phyloP scores from a whole-genome alignment of 176 grass and related monocot genomes.

The Eragrostis nindensis region DNA sequence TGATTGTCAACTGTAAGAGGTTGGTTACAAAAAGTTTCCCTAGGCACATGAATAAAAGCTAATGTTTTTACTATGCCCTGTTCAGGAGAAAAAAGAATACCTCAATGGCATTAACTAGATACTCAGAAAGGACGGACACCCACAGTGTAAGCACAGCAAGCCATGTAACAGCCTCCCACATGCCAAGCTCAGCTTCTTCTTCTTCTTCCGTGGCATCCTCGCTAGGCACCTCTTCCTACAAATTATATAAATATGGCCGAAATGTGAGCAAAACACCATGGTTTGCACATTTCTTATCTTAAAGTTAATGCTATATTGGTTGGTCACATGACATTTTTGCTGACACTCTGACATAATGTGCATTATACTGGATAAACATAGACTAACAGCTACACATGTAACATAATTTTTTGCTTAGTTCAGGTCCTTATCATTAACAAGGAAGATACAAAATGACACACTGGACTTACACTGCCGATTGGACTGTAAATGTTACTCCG shows the following conservation, averaged over 20 bases:
- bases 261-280: conserved; percentile 2
- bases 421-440: conserved; percentile 7
- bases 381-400: not conserved
- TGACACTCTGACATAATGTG: not conserved
- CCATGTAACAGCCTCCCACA: conserved; percentile 79
- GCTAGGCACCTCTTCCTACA: conserved; percentile 58
- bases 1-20: conserved; percentile 11
- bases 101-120: conserved; percentile 88
- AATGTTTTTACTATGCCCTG: not conserved
- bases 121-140: conserved; percentile 79
- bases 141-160: conserved; percentile 69
- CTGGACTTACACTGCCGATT: conserved; percentile 61
- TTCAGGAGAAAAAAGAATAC: conserved; percentile 45
- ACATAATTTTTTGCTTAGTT: not conserved
- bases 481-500: conserved; percentile 56
- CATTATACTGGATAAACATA: not conserved
- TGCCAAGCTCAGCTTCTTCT: conserved; percentile 68
- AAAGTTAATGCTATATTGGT: not conserved
- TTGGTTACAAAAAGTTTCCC: not conserved
- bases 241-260: not conserved
- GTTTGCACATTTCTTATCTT: not conserved
- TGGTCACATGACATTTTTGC: not conserved
- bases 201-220: conserved; percentile 48
- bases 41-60: conserved; percentile 19
- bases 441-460: conserved; percentile 2